Evolutionary conservation across 495 filamentous ascomycete genomes (phyloP), one percentile per base, ranked within the genome.

Genomic region (Podospora appendiculata): DNA sequence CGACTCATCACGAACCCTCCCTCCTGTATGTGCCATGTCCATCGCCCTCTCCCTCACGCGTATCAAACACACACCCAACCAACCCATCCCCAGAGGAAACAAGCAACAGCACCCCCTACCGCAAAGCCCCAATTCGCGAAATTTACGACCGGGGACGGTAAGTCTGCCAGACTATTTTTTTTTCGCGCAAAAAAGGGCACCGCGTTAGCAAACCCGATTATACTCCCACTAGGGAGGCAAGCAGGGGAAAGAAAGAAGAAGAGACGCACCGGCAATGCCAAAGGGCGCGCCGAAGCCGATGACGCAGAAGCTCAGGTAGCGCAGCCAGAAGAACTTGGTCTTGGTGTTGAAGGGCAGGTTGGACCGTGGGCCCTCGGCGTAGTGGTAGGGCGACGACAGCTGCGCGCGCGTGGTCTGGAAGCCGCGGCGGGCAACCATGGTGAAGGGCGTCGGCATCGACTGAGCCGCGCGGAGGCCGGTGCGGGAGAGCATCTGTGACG

Each of bases 291-390:
- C 74, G 74, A 95, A 96, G 47, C 88, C 90, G 62, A 79, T 73
- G 68, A 75, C 79, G 79, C 81, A 82, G 78, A 87, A 94, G 19
- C 61, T 67, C 87, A 89, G 93, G 82, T 86, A 98, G 74, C 85
- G 79, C 58, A 87, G 43, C 53, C 73, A 79, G 71, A 98, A 98
- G 70, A 75, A 86, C 70, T 83, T 85, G 63, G 86, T 94, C 74
- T 86, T 74, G 58, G 94, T 84, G 79, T 98, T 94, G 84, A 98
- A 98, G 55, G 93, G 93, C 54, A 98, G 74, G 79, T 95, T 96
- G 77, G 80, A 84, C 66, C 84, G 83, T 62, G 94, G 93, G 49
- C 93, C 94, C 79, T 97, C 94, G 55, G 91, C 87, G 77, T 98
- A 98, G 79, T 98, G 93, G 81, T 95, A 94, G 32, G 90, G 90